A percentile compares a stretch with the other conserved stretches of the same genome.
Conservation (phyloP, 23 red algal species). For the Gracilaria domingensis region DNA sequence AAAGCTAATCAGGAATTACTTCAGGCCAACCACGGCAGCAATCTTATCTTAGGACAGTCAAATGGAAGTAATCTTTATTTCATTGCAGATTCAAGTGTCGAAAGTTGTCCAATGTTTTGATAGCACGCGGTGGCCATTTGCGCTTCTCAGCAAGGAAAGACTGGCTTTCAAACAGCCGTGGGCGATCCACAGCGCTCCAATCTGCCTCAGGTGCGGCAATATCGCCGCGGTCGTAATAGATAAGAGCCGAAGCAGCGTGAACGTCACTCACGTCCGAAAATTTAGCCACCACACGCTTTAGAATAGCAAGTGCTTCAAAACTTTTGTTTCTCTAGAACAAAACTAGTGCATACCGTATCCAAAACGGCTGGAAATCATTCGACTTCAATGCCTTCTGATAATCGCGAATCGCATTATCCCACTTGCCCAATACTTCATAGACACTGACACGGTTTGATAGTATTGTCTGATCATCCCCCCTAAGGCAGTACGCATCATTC, state of each 20-base stretch:
- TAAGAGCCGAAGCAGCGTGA: slow-evolving; percentile 76
- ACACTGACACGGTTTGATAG: slow-evolving; percentile 80
- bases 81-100: slow-evolving; percentile 49
- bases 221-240: slow-evolving; percentile 75
- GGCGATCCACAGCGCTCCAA: slow-evolving; percentile 87
- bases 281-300: slow-evolving; percentile 78
- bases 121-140: slow-evolving; percentile 85
- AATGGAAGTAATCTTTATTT: not conserved
- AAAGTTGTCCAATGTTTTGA: slow-evolving; percentile 76
- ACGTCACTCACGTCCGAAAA: slow-evolving; percentile 64
- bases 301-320: slow-evolving; percentile 80
- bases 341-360: slow-evolving; percentile 89
- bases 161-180: slow-evolving; percentile 64
- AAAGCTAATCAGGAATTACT: too few species aligned
- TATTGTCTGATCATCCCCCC: slow-evolving; percentile 58
- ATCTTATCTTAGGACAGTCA: not conserved
- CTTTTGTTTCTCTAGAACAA: slow-evolving; percentile 76
- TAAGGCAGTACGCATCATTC: slow-evolving; percentile 50
- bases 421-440: slow-evolving; percentile 72
- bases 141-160: slow-evolving; percentile 61
- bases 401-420: slow-evolving; percentile 83
- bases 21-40: too few species aligned
- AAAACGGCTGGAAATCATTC: slow-evolving; percentile 92
- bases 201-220: slow-evolving; percentile 81
- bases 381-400: slow-evolving; percentile 84